Percentiles rank a stretch among this genome's conserved stretches.
These are phyloP conservation scores for Priceomyces carsonii DNA, from an alignment of 805 yeast species.

Conservation along the genomic window DNA sequence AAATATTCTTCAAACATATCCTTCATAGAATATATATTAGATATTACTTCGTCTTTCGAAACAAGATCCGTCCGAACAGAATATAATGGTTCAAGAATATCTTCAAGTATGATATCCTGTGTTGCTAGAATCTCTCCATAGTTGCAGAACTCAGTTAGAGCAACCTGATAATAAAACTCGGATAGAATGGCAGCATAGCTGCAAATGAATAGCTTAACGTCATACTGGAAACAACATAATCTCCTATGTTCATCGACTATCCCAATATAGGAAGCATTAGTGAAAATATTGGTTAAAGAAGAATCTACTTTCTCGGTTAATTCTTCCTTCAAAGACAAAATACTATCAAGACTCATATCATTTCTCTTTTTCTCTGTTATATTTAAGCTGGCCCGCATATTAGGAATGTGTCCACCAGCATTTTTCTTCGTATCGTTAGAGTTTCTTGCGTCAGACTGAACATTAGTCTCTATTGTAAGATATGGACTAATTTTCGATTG, in stretches of 20 bases:
- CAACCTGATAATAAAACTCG: conserved; percentile 81
- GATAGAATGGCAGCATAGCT: conserved; percentile 73
- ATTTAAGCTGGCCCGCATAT: too few relatives aligned
- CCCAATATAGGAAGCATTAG: conserved; percentile 76
- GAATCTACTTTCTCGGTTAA: conserved; percentile 48
- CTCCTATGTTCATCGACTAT: conserved; percentile 71
- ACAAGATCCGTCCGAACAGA: conserved; percentile 10
- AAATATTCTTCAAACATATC: conserved; percentile 87
- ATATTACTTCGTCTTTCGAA: conserved; percentile 16
- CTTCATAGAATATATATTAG: conserved; percentile 45
- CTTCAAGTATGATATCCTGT: conserved; percentile 22
- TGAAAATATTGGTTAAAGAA: conserved; percentile 66
- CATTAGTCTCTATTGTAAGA: background rate
- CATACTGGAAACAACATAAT: conserved; percentile 82
- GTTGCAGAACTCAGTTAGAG: conserved; percentile 75
- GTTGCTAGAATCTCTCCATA: conserved; percentile 54
- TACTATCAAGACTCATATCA: conserved; percentile 55
- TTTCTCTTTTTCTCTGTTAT: conserved; percentile 21
- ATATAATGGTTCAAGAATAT: conserved; percentile 41
- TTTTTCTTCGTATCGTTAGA: background rate
- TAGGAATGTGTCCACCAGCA: background rate
- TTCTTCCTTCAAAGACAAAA: conserved; percentile 53
- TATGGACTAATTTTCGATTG: conserved; percentile 41
- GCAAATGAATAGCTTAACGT: conserved; percentile 70
- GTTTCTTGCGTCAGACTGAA: background rate